These are phyloP conservation scores for Peronospora tabacina DNA, from an alignment of 352 stramenopile species.

Conservation along the genomic window DNA sequence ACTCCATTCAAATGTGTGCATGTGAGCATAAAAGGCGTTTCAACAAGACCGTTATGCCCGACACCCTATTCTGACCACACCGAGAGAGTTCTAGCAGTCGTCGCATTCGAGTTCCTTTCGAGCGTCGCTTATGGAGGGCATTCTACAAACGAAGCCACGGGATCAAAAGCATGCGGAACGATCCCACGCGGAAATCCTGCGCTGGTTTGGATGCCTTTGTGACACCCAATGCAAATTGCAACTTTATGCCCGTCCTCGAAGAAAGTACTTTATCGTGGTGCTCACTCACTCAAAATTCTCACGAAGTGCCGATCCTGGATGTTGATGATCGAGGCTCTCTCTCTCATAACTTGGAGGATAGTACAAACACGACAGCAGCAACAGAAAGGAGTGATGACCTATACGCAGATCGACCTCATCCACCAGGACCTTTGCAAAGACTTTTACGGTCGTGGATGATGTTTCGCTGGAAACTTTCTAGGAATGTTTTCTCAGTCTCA, in stretches of 20 bases:
- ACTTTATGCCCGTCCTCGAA: conserved; percentile 27
- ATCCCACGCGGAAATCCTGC: conserved; percentile 13
- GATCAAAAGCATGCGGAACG: conserved; percentile 12
- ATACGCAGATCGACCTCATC: conserved; percentile 6
- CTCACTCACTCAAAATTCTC: conserved; percentile 7
- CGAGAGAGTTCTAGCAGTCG: conserved; percentile 13
- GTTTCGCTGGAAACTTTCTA: conserved; percentile 28
- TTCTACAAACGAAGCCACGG: conserved; percentile 11
- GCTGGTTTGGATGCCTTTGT: conserved; percentile 2
- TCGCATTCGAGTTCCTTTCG: conserved; percentile 4
- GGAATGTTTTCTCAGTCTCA: conserved; percentile 24
- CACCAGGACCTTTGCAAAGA: conserved; percentile 20
- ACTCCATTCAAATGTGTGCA: not conserved
- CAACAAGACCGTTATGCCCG: conserved; percentile 6
- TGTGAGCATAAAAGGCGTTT: conserved; percentile 13
- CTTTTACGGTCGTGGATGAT: conserved; percentile 28
- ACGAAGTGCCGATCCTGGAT: conserved; percentile 27
- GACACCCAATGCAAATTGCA: conserved; percentile 18
- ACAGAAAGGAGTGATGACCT: conserved; percentile 15
- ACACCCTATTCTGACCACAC: conserved; percentile 17
- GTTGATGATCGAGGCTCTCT: conserved; percentile 14
- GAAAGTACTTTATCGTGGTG: conserved; percentile 17
- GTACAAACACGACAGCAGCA: conserved; percentile 12
- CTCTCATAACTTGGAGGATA: conserved; percentile 23
- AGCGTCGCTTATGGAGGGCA: conserved; percentile 3